Conservation (phyloP, 768 basidiomycete species). For the Termitomyces sp. region DNA sequence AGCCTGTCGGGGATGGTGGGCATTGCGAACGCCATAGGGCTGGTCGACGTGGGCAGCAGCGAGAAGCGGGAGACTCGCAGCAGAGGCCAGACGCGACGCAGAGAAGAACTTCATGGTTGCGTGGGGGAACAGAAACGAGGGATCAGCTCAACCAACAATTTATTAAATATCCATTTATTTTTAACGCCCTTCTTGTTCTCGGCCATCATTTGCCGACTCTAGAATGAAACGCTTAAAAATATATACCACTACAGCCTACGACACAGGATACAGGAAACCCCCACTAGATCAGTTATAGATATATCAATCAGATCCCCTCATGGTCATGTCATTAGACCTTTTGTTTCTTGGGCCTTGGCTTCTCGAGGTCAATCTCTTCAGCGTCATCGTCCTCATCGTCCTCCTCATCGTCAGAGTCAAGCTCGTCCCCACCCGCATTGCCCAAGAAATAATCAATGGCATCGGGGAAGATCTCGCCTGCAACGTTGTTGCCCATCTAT, state of each 20-base stretch:
- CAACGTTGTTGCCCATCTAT: slow-evolving; percentile 70
- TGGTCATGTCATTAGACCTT: slow-evolving; percentile 37
- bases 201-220: slow-evolving; percentile 11
- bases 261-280: neutral
- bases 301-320: neutral
- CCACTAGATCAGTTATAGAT: neutral
- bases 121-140: slow-evolving; percentile 1
- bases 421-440: slow-evolving; percentile 51
- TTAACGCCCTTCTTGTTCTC: neutral
- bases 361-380: slow-evolving; percentile 86
- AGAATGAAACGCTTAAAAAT: neutral
- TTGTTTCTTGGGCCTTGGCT: slow-evolving; percentile 74
- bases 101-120: slow-evolving; percentile 30
- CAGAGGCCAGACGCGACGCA: slow-evolving; percentile 23
- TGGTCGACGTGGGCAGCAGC: slow-evolving; percentile 33
- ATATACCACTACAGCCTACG: neutral
- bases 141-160: neutral
- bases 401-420: slow-evolving; percentile 64
- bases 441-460: slow-evolving; percentile 83
- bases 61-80: slow-evolving; percentile 35
- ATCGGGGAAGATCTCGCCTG: slow-evolving; percentile 76
- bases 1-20: slow-evolving; percentile 19
- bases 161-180: neutral
- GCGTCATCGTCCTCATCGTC: slow-evolving; percentile 75
- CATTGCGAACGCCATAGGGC: slow-evolving; percentile 12